A percentile compares a stretch with the other conserved stretches of the same genome.
phyloP scores from a whole-genome alignment of 2,329 filamentous ascomycete genomes.

The Fusarium brevicatenulatum region DNA sequence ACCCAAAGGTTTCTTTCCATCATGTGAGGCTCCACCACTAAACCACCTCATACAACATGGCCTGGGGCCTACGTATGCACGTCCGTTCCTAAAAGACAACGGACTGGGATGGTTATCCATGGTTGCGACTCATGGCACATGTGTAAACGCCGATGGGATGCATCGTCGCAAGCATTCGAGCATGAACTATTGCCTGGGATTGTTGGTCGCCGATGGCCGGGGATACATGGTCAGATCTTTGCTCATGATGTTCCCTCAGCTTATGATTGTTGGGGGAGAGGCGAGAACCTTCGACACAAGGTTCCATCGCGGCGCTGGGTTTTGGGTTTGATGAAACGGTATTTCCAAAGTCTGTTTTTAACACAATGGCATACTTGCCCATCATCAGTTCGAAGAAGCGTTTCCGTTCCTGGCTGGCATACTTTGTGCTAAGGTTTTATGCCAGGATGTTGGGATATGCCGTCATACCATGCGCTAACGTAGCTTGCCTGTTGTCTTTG shows the following conservation, averaged over 20 bases:
- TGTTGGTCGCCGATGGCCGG: conserved; percentile 3
- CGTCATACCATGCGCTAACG: conserved; percentile 10
- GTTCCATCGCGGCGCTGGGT: background rate
- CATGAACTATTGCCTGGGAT: conserved; percentile 15
- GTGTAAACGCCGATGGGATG: conserved; percentile 8
- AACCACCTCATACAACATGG: conserved; percentile 16
- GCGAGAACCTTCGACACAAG: background rate
- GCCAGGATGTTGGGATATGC: conserved; percentile 20
- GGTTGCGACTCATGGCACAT: conserved; percentile 23
- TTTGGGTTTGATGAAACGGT: conserved; percentile 1
- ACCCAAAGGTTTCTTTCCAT: conserved; percentile 24
- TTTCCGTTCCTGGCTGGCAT: background rate
- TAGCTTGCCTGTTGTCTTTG: background rate
- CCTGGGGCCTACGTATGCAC: conserved; percentile 9
- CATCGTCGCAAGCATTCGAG: conserved; percentile 1
- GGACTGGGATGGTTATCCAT: conserved; percentile 2
- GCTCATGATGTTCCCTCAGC: background rate
- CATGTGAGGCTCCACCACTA: conserved; percentile 30
- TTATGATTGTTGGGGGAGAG: background rate
- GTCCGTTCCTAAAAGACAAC: background rate
- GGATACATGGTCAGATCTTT: background rate
- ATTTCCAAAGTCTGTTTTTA: background rate
- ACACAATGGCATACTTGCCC: background rate
- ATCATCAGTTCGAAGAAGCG: background rate
- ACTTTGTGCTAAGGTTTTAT: background rate